Percentiles rank a stretch among this genome's conserved stretches.
phyloP scores from a whole-genome alignment of 2,329 filamentous ascomycete species.

The Penicillium thymicola region DNA sequence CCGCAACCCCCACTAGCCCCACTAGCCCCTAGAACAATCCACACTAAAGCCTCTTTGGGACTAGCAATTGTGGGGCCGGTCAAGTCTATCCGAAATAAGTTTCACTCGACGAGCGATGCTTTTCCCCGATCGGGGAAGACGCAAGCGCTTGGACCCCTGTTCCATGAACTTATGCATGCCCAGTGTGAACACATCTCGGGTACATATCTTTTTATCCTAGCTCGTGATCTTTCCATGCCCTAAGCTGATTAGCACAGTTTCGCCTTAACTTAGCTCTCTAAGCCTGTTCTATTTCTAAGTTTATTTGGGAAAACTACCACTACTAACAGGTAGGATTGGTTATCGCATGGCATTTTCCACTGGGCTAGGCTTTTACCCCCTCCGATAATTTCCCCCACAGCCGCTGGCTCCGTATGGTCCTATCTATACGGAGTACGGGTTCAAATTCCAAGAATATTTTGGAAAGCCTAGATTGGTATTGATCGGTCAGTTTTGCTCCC shows the following conservation, averaged over 20 bases:
- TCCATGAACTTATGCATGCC: neutral
- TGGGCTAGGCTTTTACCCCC: too few species aligned
- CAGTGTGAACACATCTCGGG: neutral
- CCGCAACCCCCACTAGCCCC: neutral
- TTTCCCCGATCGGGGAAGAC: slow-evolving; percentile 16
- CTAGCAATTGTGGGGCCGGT: neutral
- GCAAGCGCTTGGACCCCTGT: neutral
- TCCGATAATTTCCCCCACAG: neutral
- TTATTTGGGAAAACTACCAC: neutral
- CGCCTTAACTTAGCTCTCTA: too few species aligned
- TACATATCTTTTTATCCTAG: neutral
- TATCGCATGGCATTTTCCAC: neutral
- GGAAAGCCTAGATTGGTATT: neutral
- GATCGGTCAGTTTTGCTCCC: neutral
- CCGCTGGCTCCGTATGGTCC: neutral
- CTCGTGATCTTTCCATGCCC: neutral
- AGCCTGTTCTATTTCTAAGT: neutral
- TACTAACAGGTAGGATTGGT: neutral
- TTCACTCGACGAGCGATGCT: slow-evolving; percentile 15
- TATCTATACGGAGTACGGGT: neutral
- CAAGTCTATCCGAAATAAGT: slow-evolving; percentile 8
- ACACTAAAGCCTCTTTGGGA: neutral
- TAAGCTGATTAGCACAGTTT: neutral
- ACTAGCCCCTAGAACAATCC: neutral
- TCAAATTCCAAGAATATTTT: neutral